These are phyloP conservation scores for Calonectria montana DNA, from an alignment of 2,329 filamentous ascomycete species.

Conservation along the genomic window DNA sequence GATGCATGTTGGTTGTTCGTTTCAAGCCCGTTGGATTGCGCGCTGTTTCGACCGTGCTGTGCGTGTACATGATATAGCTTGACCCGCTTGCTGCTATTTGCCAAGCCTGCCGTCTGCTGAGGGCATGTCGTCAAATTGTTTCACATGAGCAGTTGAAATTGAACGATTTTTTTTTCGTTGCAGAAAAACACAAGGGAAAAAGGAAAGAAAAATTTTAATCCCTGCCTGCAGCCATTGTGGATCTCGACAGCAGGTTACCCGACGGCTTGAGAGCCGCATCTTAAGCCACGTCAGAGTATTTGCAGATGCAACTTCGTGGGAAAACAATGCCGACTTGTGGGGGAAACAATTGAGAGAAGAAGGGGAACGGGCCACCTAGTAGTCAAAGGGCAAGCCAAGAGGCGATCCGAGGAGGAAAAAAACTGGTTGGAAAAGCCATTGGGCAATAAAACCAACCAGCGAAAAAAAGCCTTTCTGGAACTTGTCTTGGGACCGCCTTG, in stretches of 20 bases:
- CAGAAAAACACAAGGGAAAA: neutral
- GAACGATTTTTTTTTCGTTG: neutral
- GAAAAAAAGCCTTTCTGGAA: slow-evolving; percentile 21
- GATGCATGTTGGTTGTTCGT: slow-evolving; percentile 7
- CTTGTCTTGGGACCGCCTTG: slow-evolving; percentile 17
- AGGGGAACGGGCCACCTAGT: slow-evolving; percentile 19
- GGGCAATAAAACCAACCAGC: neutral
- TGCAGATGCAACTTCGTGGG: slow-evolving; percentile 39
- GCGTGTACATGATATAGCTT: neutral
- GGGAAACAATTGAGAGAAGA: slow-evolving; percentile 35
- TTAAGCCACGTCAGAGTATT: slow-evolving; percentile 39
- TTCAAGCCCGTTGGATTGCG: slow-evolving; percentile 1
- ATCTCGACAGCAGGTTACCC: slow-evolving; percentile 13
- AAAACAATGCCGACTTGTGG: slow-evolving; percentile 28
- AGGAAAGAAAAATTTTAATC: slow-evolving; percentile 15
- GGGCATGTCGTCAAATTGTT: neutral
- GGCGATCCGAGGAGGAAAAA: neutral
- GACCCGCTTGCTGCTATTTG: neutral
- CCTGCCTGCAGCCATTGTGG: slow-evolving; percentile 31
- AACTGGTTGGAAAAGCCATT: neutral
- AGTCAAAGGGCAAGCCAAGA: slow-evolving; percentile 10
- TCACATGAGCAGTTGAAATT: neutral
- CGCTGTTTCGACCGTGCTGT: neutral
- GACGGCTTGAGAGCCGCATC: slow-evolving; percentile 36
- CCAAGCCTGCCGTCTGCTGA: neutral